Percentiles rank a stretch among this genome's conserved stretches.
Evolutionary conservation across 768 basidiomycete species (phyloP).

Genomic region (Ramaria sp.): DNA sequence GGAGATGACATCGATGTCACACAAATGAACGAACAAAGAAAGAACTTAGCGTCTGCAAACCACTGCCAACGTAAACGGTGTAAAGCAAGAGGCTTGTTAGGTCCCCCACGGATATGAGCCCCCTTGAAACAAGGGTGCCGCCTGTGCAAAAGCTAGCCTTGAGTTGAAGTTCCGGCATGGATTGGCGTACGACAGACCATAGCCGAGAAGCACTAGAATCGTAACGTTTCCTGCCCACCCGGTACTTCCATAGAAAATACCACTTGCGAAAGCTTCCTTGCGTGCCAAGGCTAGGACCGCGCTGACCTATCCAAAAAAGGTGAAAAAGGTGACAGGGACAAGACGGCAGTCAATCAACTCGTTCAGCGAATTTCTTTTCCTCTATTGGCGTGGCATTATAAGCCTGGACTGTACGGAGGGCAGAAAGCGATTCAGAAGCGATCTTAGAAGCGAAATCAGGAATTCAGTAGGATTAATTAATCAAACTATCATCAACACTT

Average conservation of each 20-base stretch:
- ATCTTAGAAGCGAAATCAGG: conserved; percentile 30
- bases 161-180: conserved; percentile 1
- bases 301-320: conserved; percentile 23
- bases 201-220: conserved; percentile 77
- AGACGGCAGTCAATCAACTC: conserved; percentile 11
- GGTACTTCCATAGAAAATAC: conserved; percentile 86
- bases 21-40: conserved; percentile 35
- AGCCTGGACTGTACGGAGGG: conserved; percentile 81
- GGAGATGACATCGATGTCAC: neutral
- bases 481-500: neutral
- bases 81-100: conserved; percentile 84
- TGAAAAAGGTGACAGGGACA: neutral
- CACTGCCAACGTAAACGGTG: conserved; percentile 79
- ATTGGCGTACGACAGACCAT: conserved; percentile 41
- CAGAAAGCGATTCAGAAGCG: conserved; percentile 83
- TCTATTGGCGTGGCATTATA: conserved; percentile 80
- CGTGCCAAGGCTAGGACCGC: conserved; percentile 63
- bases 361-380: conserved; percentile 60
- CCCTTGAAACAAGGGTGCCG: conserved; percentile 80
- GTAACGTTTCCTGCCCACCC: conserved; percentile 94
- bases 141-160: conserved; percentile 33
- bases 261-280: conserved; percentile 83
- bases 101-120: conserved; percentile 86
- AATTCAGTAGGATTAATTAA: neutral
- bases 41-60: conserved; percentile 56